phyloP scores from a whole-genome alignment of 257 asterid genomes.

The Penstemon davidsonii region DNA sequence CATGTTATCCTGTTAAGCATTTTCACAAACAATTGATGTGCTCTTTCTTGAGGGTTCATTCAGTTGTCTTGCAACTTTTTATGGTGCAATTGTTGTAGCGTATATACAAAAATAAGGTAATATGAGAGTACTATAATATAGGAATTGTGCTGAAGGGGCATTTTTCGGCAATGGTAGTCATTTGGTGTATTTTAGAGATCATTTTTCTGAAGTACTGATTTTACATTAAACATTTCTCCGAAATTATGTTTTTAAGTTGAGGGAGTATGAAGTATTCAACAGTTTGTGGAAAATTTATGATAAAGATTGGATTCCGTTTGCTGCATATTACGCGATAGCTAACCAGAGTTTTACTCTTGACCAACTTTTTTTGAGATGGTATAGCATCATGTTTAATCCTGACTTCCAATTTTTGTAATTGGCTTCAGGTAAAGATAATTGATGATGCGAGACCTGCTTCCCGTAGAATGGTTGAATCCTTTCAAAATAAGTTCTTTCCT shows the following conservation, averaged over 20 bases:
- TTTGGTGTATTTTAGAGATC: too few relatives aligned
- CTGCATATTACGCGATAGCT: neutral
- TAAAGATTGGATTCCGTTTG: neutral
- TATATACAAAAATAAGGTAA: neutral
- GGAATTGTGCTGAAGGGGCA: neutral
- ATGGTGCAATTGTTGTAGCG: neutral
- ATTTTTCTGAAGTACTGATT: too few relatives aligned
- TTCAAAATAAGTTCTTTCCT: slow-evolving; percentile 82
- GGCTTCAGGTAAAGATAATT: slow-evolving; percentile 65
- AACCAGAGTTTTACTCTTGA: neutral
- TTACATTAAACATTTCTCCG: too few relatives aligned
- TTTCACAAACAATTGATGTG: slow-evolving; percentile 31
- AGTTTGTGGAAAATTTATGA: neutral
- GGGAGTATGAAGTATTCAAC: neutral
- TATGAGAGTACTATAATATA: neutral
- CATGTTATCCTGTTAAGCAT: slow-evolving; percentile 11
- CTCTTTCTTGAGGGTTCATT: neutral
- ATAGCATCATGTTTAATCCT: neutral
- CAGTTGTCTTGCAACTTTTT: neutral
- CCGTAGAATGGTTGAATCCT: slow-evolving; percentile 64
- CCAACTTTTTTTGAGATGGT: neutral
- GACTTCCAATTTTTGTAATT: slow-evolving; percentile 6
- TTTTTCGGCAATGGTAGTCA: neutral
- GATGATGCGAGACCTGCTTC: slow-evolving; percentile 77
- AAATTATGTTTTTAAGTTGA: neutral